phyloP scores from a whole-genome alignment of 176 grass and related monocot genomes.

The Puya raimondii region DNA sequence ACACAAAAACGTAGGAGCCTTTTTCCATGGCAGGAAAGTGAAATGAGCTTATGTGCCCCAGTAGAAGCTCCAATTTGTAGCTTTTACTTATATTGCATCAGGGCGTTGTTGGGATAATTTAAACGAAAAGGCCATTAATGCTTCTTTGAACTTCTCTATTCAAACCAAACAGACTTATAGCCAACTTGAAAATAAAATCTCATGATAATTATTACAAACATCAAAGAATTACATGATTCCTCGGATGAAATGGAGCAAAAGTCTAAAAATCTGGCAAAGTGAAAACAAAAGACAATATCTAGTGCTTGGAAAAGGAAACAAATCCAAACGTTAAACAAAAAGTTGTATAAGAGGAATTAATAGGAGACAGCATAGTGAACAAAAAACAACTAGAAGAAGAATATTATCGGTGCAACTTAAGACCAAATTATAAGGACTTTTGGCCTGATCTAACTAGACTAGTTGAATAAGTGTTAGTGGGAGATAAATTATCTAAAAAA shows the following conservation, averaged over 20 bases:
- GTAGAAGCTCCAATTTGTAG: no score
- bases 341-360: background rate
- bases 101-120: no score
- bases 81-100: no score
- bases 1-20: background rate
- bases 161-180: no score
- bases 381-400: background rate
- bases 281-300: no score
- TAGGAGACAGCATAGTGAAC: background rate
- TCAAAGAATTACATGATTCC: background rate
- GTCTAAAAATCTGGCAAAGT: no score
- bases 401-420: background rate
- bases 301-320: no score
- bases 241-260: no score
- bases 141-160: no score
- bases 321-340: no score
- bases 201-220: background rate
- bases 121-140: no score
- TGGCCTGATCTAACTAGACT: background rate
- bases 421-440: background rate
- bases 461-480: background rate
- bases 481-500: background rate
- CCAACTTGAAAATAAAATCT: background rate
- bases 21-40: background rate
- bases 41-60: no score